Base-by-base conservation (phyloP, 106 monocot species). In the Allium fistulosum region DNA sequence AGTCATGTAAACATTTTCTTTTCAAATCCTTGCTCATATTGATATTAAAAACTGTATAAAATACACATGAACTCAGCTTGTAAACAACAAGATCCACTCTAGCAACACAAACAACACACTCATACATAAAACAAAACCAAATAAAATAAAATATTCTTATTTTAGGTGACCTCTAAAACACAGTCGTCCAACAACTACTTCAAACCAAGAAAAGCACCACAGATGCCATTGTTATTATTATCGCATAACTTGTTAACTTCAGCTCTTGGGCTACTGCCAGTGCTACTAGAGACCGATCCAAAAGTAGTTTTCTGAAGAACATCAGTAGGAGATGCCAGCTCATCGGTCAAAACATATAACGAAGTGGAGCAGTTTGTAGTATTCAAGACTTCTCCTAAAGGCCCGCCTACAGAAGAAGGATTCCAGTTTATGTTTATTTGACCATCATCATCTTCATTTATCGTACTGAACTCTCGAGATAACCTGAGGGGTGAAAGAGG, bases 301-400 rank as follows among this genome's bases (percentile, higher is more conserved):
- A 92, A 90, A 10, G 77, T 49, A 26, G 87, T 76, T 69, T 99
- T 99, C 66, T 87, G 87, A 2, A 93, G 79, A 9, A 99, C 93
- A 12, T 85, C 90, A 5, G 93, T 85, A 1, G 97, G 93, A 7
- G 89, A 92, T 57, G 92, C 88, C 94, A 90, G 85, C 15, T 75
- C 76, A 53, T 81, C 81, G 11, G 67, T 73, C 58, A 87, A 67
- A 13, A 94, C 68, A 70, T 83, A 85, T 51, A 85, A 59, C 1
- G 82, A 82, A 49, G 86, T 74, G 14, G 74, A 70, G 48, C 52
- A 69, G 67, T 82, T 89, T 67, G 75, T 83, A 68, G 79, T 94
- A n/a, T 71, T 86, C 11, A 97, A 78, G 67, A 84, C 97, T 72
- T 99, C 97, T 13, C 92, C 97, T 53, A 93, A 75, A 74, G 97